Evolutionary conservation across 129 eudicot genomes (phyloP), one percentile per base, ranked within the genome.

Genomic region (Kitagawia praeruptora): DNA sequence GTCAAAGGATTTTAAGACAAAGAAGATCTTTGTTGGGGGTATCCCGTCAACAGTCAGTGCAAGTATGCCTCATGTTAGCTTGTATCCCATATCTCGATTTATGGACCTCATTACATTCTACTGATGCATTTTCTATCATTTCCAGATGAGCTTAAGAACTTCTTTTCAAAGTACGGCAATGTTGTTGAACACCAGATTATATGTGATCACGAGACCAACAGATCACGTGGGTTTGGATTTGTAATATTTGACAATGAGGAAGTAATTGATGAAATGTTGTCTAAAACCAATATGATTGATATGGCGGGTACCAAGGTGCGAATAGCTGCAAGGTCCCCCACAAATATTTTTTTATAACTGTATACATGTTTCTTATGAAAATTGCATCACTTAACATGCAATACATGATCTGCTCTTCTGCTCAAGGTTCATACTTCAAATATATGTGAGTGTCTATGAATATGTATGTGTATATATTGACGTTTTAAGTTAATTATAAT

Each of bases 261-360:
- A 74, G 87, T 84, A 31, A 84, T 84, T 71, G 87, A 84, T 74
- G 82, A 81, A 9, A 9, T 84, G 67, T 82, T 84, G 46, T 70
- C 84, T 23, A 78, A 81, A 53, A 84, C 82, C 74, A 84, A 84
- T 47, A 84, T 77, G 87, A 77, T 84, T 71, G 84, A 84, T 73
- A 78, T 84, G 82, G 79, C 78, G 19, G 87, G 87, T 56, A 80
- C 87, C 41, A 84, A 84, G 84, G 87, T 84, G 82, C 81, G 87
- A 28, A 18, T 70, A 70, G 71, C 46, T n/a, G 48, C 44, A 67
- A 46, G 70, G 80, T 38, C 31, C 61, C 78, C 54, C 25, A 16
- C 3, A 34, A 23, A 39, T 31, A 18, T 21, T 3, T 8, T n/a
- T n/a, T 23, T 78, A 49, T 77, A 53, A 46, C 12, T 23, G 27